A percentile compares a stretch with the other conserved stretches of the same genome.
phyloP scores from a whole-genome alignment of 2,329 filamentous ascomycete genomes.

The Claviceps humidiphila region DNA sequence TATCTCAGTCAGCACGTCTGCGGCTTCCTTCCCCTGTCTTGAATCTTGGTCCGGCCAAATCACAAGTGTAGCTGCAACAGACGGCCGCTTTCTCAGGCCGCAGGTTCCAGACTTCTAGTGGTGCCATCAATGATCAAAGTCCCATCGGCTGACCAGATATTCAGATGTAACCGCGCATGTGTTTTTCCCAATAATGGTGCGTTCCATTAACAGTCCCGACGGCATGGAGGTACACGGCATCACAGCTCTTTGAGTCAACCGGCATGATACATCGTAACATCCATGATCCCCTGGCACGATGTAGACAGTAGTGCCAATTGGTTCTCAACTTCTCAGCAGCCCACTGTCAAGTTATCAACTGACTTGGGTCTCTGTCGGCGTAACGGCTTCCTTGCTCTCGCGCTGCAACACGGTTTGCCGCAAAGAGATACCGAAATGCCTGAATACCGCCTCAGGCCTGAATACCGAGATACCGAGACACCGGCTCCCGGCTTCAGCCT shows the following conservation, averaged over 20 bases:
- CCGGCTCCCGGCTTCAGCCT: too few species aligned
- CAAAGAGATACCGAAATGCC: too few species aligned
- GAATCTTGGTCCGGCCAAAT: background rate
- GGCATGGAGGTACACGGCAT: background rate
- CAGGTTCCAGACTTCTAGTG: background rate
- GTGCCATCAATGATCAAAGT: background rate
- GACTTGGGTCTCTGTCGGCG: too few species aligned
- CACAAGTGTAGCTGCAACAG: background rate
- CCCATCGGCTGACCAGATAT: background rate
- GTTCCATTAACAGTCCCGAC: background rate
- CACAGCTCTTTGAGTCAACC: background rate
- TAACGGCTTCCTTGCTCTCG: too few species aligned
- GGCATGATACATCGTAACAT: background rate
- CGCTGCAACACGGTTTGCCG: too few species aligned
- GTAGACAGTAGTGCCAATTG: background rate
- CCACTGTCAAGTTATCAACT: too few species aligned
- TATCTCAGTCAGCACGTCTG: too few species aligned
- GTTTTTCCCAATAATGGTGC: background rate
- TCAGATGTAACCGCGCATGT: background rate
- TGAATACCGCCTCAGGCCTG: too few species aligned
- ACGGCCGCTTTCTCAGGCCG: background rate
- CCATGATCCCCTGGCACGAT: background rate
- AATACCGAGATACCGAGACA: too few species aligned
- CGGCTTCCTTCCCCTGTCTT: too few species aligned
- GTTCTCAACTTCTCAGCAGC: background rate